These are phyloP conservation scores for Schoenoplectus tabernaemontani DNA, from an alignment of 202 grass and related monocot species.

Conservation along the genomic window DNA sequence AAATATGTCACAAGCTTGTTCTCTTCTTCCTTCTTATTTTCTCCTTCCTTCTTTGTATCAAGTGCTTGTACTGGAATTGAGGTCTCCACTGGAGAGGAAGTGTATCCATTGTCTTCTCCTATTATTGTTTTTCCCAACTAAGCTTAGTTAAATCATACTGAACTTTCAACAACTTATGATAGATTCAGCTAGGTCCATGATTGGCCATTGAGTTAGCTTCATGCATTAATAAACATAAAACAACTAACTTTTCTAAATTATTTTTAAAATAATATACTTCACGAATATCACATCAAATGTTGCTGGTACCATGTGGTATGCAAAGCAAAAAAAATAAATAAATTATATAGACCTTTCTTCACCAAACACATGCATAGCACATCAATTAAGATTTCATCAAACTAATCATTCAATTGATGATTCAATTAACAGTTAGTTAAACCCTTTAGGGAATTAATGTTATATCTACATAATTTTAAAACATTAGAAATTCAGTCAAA, in stretches of 20 bases:
- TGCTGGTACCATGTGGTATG: not conserved
- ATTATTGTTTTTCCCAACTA: not conserved
- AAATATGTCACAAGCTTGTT: not conserved
- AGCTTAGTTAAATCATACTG: not conserved
- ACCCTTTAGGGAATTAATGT: not conserved
- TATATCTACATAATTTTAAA: not conserved
- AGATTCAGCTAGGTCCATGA: not conserved
- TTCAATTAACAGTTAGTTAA: not conserved
- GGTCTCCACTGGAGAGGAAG: not conserved
- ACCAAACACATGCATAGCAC: not conserved
- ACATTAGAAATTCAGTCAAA: not conserved
- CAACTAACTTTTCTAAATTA: not conserved
- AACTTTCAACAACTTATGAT: not conserved
- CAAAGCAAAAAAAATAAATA: not conserved
- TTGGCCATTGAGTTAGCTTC: not conserved
- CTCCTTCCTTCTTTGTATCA: not conserved
- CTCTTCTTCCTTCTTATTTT: not conserved
- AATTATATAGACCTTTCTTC: not conserved
- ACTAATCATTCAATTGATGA: not conserved
- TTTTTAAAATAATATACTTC: not conserved
- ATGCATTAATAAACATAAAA: not conserved
- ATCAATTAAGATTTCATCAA: not conserved
- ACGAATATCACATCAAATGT: not conserved
- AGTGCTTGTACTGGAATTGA: not conserved
- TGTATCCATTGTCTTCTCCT: not conserved